phyloP scores from a whole-genome alignment of 352 stramenopile species.

The Globisporangium takayamanum region DNA sequence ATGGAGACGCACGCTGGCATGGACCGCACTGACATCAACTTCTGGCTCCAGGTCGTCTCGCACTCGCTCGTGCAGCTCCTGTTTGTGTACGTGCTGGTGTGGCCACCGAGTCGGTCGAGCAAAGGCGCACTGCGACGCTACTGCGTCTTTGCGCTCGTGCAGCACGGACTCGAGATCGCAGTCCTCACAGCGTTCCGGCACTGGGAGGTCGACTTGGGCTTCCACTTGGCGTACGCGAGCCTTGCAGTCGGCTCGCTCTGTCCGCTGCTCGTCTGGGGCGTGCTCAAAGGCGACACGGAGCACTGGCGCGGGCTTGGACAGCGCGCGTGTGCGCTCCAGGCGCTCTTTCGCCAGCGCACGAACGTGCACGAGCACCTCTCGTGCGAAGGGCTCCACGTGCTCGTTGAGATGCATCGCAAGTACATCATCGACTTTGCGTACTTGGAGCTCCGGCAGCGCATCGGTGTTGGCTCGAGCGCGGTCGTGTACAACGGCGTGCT shows the following conservation, averaged over 20 bases:
- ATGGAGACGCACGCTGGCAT: neutral
- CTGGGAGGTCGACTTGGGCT: slow-evolving; percentile 13
- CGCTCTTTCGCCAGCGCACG: slow-evolving; percentile 1
- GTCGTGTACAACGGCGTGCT: slow-evolving; percentile 43
- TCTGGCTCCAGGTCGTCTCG: slow-evolving; percentile 7
- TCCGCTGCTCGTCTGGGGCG: slow-evolving; percentile 45
- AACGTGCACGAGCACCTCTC: slow-evolving; percentile 17
- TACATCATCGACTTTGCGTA: slow-evolving; percentile 68
- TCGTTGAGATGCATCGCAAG: slow-evolving; percentile 65
- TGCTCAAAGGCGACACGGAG: slow-evolving; percentile 63
- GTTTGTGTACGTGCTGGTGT: slow-evolving; percentile 22
- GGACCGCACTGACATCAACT: neutral
- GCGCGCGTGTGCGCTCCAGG: slow-evolving; percentile 8
- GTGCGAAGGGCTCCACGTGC: slow-evolving; percentile 47
- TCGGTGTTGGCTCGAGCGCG: slow-evolving; percentile 37
- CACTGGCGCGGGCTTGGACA: slow-evolving; percentile 44
- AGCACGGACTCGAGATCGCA: slow-evolving; percentile 23
- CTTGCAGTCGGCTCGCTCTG: slow-evolving; percentile 14
- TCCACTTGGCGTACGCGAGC: slow-evolving; percentile 22
- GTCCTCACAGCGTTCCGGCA: slow-evolving; percentile 25
- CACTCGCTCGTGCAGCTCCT: slow-evolving; percentile 15
- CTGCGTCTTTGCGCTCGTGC: slow-evolving; percentile 25
- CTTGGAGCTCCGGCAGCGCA: slow-evolving; percentile 38
- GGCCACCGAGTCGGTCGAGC: slow-evolving; percentile 20
- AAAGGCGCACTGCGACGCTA: slow-evolving; percentile 27